phyloP scores from a whole-genome alignment of 371 early-diverging fungal species.

The Mucor saturninus region DNA sequence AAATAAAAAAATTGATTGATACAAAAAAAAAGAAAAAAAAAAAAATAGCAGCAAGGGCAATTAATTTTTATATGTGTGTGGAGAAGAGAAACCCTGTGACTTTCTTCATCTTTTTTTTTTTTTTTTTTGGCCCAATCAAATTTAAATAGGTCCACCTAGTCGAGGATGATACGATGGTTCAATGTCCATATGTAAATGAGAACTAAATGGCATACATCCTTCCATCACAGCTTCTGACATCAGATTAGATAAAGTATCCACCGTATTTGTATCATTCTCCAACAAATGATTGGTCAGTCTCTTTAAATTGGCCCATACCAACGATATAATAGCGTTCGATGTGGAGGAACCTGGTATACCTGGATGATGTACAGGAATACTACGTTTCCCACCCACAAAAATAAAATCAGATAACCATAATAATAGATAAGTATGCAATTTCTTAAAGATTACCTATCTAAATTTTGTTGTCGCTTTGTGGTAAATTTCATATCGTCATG shows the following conservation, averaged over 20 bases:
- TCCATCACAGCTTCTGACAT: constrained; percentile 52
- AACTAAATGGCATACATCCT: constrained; percentile 51
- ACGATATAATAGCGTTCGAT: constrained; percentile 44
- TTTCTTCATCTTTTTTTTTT: no score
- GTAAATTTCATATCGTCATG: constrained; percentile 21
- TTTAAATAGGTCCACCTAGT: background rate
- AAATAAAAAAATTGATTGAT: no score
- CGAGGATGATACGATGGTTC: constrained; percentile 9
- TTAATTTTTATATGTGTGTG: no score
- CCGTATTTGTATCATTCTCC: constrained; percentile 50
- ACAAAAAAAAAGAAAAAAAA: no score
- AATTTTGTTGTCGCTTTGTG: constrained; percentile 25
- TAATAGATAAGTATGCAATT: background rate
- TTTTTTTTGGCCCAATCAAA: no score
- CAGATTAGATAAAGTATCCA: constrained; percentile 42
- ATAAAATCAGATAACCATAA: background rate
- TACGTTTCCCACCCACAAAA: constrained; percentile 7
- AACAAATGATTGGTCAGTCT: constrained; percentile 44
- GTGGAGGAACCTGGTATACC: constrained; percentile 35
- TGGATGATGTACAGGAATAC: constrained; percentile 56
- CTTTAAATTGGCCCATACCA: constrained; percentile 46
- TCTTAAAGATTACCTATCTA: constrained; percentile 36
- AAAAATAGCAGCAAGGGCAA: no score
- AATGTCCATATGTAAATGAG: constrained; percentile 54
- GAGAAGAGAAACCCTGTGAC: no score